phyloP scores from a whole-genome alignment of 2,329 filamentous ascomycete species.

The Fusarium newnesense region DNA sequence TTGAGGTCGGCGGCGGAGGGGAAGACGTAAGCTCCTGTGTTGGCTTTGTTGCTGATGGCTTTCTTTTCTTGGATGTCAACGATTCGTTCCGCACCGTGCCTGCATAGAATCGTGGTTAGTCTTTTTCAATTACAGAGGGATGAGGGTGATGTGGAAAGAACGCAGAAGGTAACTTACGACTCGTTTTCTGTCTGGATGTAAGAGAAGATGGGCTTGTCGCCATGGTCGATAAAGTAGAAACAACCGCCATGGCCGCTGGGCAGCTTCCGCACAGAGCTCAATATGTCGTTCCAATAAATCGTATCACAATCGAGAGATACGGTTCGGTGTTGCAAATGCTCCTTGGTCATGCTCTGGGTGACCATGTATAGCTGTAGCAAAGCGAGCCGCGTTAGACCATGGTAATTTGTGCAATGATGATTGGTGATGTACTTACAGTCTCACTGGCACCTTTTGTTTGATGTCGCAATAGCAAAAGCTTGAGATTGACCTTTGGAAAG shows the following conservation, averaged over 20 bases:
- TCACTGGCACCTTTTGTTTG: not conserved
- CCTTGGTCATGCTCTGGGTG: not conserved
- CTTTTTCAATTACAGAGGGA: not conserved
- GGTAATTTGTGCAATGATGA: too few species aligned
- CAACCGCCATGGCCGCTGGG: not conserved
- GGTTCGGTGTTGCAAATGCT: not conserved
- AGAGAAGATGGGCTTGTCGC: not conserved
- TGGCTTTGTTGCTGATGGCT: not conserved
- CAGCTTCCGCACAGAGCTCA: not conserved
- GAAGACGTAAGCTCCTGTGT: not conserved
- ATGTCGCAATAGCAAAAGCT: not conserved
- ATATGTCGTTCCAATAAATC: not conserved
- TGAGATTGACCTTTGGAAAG: not conserved
- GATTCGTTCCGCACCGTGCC: not conserved
- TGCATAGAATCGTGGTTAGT: not conserved
- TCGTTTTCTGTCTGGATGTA: not conserved
- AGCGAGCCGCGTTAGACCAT: not conserved
- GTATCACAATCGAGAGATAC: not conserved
- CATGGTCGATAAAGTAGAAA: not conserved
- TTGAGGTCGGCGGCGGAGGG: not conserved
- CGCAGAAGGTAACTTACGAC: not conserved
- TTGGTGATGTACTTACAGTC: not conserved
- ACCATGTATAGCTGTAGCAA: not conserved
- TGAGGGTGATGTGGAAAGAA: not conserved
- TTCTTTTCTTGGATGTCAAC: slow-evolving; percentile 1